Evolutionary conservation across 2,329 filamentous ascomycete genomes (phyloP), one percentile per base, ranked within the genome.

Genomic region (Scedosporium boydii): DNA sequence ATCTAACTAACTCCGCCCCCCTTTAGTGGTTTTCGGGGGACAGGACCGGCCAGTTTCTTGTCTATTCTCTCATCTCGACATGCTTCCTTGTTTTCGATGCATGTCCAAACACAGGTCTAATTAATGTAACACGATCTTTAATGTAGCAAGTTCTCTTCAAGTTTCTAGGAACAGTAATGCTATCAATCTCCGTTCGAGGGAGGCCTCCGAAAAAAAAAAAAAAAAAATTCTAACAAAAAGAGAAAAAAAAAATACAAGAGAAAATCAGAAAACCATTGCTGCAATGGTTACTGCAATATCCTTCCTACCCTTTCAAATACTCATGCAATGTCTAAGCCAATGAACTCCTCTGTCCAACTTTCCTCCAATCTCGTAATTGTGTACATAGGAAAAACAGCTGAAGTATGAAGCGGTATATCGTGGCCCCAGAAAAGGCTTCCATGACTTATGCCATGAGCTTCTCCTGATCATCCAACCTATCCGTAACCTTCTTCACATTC

Each of bases 401-500:
- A 18, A 41, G 38, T 14, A 34, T 34, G 34, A 38, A 12, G 34
- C 10, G 34, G 34, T 14, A 14, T 38, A 38, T 42, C 21, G 42
- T 18, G 26, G 26, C 57, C 10, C 6, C 18, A 1, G 6, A 16
- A 58, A 23, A 29, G 4, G n/a, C 44, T 44, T 16, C 41, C 65
- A 76, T 44, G 70, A 76, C 71, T 93, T 90, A 61, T 57, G 85
- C 85, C 83, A 96, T 89, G 67, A 96, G 78, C 74, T 95, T 89
- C 80, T 99, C 95, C 1, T 91, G 92, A 74, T 99, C 95, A 75
- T 99, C 93, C 70, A 99, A 76, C 74, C 97, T 80, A 67, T 91
- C 89, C 65, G 90, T 90, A 60, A 99, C 90, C 74, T 88, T 90
- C 71, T 88, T 87, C 73, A 98, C 70, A 74, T 97, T 93, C 66